Evolutionary conservation across 306 rosid genomes (phyloP).

Genomic region (Quercus bicolor): DNA sequence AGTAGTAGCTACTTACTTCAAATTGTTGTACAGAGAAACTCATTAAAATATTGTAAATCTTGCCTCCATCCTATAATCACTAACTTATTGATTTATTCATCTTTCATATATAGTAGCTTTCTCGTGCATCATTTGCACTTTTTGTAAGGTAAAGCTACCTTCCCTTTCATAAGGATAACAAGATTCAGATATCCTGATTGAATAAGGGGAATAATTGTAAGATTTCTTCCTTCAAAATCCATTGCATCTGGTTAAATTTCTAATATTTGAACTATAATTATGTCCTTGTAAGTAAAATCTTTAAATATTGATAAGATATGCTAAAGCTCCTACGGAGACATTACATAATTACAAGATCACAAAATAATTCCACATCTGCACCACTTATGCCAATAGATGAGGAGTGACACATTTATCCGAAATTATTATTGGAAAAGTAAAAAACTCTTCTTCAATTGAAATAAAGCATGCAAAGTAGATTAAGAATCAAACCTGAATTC

Average conservation of each 20-base stretch:
- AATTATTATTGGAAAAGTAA: not conserved
- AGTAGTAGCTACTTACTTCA: not conserved
- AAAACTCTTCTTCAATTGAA: not conserved
- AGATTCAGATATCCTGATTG: not conserved
- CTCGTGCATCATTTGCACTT: not conserved
- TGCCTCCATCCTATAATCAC: not conserved
- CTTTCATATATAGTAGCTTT: not conserved
- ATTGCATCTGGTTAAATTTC: not conserved
- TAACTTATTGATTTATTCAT: not conserved
- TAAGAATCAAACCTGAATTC: constrained; percentile 56
- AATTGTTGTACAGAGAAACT: not conserved
- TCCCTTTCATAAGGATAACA: not conserved
- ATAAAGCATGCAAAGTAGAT: not conserved
- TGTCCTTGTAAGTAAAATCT: not conserved
- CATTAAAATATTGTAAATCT: not conserved
- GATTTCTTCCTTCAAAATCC: not conserved
- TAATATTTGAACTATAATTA: not conserved
- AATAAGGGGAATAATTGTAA: not conserved
- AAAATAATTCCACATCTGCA: not conserved
- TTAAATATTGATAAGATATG: not conserved
- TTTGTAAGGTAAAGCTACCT: not conserved
- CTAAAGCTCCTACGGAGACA: not conserved
- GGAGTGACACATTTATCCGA: not conserved
- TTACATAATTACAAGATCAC: not conserved
- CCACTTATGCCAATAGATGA: not conserved